phyloP scores from a whole-genome alignment of 2,329 filamentous ascomycete species.

The Verticillium tricorpus region DNA sequence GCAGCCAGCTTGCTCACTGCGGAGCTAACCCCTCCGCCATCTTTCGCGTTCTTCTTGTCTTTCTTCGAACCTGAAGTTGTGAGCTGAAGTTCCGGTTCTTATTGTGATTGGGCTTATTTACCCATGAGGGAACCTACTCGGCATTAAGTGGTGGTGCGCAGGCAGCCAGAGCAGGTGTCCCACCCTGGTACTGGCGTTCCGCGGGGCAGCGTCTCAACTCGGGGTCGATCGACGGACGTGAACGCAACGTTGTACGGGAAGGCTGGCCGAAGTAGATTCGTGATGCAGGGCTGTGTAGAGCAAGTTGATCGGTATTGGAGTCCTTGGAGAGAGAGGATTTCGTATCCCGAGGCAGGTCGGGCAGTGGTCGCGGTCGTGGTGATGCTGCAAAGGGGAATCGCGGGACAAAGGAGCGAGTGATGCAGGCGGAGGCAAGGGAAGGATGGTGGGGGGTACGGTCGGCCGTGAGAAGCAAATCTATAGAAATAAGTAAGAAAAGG shows the following conservation, averaged over 20 bases:
- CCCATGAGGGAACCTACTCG: slow-evolving; percentile 11
- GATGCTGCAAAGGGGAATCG: background rate
- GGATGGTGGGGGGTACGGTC: background rate
- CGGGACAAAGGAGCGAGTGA: background rate
- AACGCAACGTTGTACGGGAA: background rate
- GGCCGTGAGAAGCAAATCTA: background rate
- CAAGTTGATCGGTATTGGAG: background rate
- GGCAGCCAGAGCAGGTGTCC: slow-evolving; percentile 14
- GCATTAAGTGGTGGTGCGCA: slow-evolving; percentile 15
- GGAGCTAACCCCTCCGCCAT: slow-evolving; percentile 46
- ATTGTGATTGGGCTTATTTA: background rate
- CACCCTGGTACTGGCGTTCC: slow-evolving; percentile 4
- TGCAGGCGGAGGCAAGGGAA: background rate
- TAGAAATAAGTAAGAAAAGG: background rate
- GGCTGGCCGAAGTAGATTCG: too few species aligned
- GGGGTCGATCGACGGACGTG: background rate
- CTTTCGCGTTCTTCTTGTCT: slow-evolving; percentile 51
- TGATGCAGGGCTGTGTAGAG: background rate
- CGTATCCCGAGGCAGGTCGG: background rate
- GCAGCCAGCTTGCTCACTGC: slow-evolving; percentile 49
- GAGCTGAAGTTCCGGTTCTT: background rate
- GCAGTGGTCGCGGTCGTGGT: background rate
- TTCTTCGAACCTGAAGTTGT: slow-evolving; percentile 39
- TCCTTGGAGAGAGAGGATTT: background rate
- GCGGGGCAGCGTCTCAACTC: background rate